phyloP scores from a whole-genome alignment of 139 green algal genomes.

The Yamagishiella unicocca region DNA sequence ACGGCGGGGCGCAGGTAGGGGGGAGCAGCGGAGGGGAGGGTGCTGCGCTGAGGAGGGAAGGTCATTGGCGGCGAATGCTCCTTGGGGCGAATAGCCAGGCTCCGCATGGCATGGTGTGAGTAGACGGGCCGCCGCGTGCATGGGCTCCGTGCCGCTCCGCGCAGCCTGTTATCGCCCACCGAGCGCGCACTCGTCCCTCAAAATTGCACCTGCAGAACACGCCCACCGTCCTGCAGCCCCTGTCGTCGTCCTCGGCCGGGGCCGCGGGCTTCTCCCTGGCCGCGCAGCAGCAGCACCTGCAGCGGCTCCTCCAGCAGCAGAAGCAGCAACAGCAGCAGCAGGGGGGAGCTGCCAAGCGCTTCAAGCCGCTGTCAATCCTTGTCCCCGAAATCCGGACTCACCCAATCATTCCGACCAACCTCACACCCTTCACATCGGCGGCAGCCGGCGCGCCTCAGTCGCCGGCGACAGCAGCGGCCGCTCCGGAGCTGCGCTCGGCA shows the following conservation, averaged over 20 bases:
- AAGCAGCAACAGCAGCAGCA: neutral
- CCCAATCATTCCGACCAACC: slow-evolving; percentile 22
- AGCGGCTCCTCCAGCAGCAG: neutral
- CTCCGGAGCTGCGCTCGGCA: no score
- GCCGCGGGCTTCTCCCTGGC: neutral
- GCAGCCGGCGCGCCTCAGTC: no score
- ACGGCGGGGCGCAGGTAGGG: neutral
- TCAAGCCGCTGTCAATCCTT: slow-evolving; percentile 40
- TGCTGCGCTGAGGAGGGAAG: no score
- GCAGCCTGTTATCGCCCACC: no score
- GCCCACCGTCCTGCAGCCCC: slow-evolving; percentile 21
- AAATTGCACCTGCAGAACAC: slow-evolving; percentile 11
- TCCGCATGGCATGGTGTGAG: no score
- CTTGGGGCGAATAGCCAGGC: no score
- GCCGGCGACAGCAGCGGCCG: no score
- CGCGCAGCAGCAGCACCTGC: neutral
- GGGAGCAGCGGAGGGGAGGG: neutral
- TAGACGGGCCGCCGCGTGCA: no score
- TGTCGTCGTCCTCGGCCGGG: neutral
- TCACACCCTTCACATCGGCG: neutral
- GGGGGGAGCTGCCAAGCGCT: slow-evolving; percentile 36
- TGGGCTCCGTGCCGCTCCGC: no score
- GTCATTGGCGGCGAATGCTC: no score
- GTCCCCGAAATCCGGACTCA: slow-evolving; percentile 33
- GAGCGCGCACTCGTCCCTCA: no score